Conservation (phyloP, 1,284 basidiomycete genomes). For the Filobasidium uniguttulatum region DNA sequence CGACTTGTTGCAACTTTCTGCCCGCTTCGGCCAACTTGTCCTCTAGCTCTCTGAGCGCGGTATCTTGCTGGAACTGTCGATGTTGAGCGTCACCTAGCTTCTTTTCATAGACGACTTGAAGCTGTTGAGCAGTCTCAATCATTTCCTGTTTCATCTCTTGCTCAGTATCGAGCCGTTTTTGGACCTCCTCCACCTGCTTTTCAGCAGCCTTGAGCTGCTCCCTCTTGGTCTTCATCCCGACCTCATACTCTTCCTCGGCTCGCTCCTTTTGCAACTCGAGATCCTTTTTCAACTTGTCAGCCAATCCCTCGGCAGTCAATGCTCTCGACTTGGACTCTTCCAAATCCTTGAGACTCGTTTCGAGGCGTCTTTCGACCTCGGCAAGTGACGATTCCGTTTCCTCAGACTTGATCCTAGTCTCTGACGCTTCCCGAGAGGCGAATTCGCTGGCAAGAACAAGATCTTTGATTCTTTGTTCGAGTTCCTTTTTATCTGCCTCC, state of each 20-base stretch:
- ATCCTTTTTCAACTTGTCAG: constrained; percentile 28
- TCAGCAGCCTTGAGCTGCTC: constrained; percentile 25
- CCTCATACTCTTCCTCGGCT: constrained; percentile 29
- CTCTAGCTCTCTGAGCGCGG: constrained; percentile 26
- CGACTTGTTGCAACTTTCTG: constrained; percentile 43
- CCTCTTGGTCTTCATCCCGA: constrained; percentile 36
- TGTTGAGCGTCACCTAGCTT: constrained; percentile 7
- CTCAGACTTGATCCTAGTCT: constrained; percentile 20
- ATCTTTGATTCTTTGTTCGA: constrained; percentile 10
- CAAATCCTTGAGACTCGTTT: constrained; percentile 17
- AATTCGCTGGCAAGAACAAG: constrained; percentile 13
- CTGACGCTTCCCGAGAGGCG: constrained; percentile 11
- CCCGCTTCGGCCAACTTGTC: constrained; percentile 33
- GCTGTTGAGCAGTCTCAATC: constrained; percentile 1
- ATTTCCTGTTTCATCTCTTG: constrained; percentile 5
- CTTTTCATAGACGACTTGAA: constrained; percentile 15
- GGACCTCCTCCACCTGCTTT: constrained; percentile 23
- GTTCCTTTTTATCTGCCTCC: constrained; percentile 10
- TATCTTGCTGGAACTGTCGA: constrained; percentile 14
- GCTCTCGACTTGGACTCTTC: constrained; percentile 23
- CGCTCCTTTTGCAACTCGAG: constrained; percentile 28
- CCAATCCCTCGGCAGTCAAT: constrained; percentile 21
- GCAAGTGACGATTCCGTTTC: constrained; percentile 24
- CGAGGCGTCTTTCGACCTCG: constrained; percentile 20
- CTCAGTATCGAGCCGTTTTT: constrained; percentile 12